Evolutionary conservation across 169 alveolate genomes (phyloP), one percentile per base, ranked within the genome.

Genomic region (Plasmodium falciparum): DNA sequence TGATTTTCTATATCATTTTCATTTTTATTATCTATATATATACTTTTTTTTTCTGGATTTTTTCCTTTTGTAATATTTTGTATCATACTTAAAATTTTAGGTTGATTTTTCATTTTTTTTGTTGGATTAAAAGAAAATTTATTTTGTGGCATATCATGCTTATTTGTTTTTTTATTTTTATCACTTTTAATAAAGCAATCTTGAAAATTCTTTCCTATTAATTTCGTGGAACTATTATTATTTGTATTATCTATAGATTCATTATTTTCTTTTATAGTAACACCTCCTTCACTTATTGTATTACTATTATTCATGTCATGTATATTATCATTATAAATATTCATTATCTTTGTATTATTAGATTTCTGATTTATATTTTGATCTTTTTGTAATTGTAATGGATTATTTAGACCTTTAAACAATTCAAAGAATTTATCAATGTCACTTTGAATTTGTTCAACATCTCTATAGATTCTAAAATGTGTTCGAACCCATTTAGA

Each of bases 401-500:
- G 12, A 62, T 65, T 43, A 50, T 85, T 74, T 17, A 85, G 52
- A 3, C 88, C 88, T 73, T 85, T 85, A 22, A 85, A 85, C 26
- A 85, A 58, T 22, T 85, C 92, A 85, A 85, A 85, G 49, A 85
- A 85, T 50, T 85, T 85, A 22, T 85, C 92, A 17, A 85, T 85
- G 20, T 85, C 92, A 71, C 86, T 71, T 71, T 85, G 92, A 47
- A 85, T 85, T 54, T 85, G 92, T 43, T 85, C 92, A 1, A 85
- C 62, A 58, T 85, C 88, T 59, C 88, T 17, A 52, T 85, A 85
- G 15, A 85, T 47, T 6, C 92, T 73, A 71, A 85, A 85, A 65
- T 85, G 92, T 0, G 92, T 72, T 20, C 92, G 22, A 56, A 95
- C 96, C 99, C 99, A 98, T 63, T 93, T 89, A 52, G 98, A 96